phyloP scores from a whole-genome alignment of 2,329 filamentous ascomycete species.

The Dactylellina haptotyla region DNA sequence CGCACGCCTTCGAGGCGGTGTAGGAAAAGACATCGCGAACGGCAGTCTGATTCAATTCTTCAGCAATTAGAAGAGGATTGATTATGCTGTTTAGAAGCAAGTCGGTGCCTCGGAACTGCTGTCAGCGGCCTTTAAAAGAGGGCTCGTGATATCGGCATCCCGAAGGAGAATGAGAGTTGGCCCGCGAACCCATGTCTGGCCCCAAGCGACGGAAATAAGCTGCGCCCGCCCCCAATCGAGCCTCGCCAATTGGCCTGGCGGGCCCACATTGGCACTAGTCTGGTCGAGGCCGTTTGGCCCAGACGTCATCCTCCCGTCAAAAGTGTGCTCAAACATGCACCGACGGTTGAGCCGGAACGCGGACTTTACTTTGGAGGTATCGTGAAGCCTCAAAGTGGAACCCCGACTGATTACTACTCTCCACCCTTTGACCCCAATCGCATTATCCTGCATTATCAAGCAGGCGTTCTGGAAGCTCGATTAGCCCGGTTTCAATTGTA shows the following conservation, averaged over 20 bases:
- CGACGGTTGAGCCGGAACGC: constrained; percentile 41
- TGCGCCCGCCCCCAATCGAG: neutral
- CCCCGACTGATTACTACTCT: constrained; percentile 19
- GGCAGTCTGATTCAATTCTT: too few relatives aligned
- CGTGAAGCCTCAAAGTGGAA: neutral
- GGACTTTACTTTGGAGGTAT: constrained; percentile 21
- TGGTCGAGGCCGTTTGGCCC: too few relatives aligned
- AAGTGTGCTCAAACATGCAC: neutral
- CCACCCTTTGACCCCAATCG: neutral
- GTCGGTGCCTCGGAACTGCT: neutral
- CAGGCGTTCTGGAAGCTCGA: constrained; percentile 13
- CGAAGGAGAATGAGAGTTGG: neutral
- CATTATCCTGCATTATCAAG: constrained; percentile 35
- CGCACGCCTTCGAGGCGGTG: neutral
- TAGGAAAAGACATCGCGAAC: too few relatives aligned
- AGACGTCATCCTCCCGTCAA: constrained; percentile 28
- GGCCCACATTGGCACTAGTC: too few relatives aligned
- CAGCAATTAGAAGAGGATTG: neutral
- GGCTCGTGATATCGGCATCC: constrained; percentile 9
- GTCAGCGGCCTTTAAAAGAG: too few relatives aligned
- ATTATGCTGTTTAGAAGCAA: neutral
- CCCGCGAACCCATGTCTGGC: constrained; percentile 23
- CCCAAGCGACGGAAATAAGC: constrained; percentile 40
- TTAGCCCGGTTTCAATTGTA: neutral
- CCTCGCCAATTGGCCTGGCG: neutral